Conservation (phyloP, 2,329 filamentous ascomycete species). For the Aureobasidium lini region DNA sequence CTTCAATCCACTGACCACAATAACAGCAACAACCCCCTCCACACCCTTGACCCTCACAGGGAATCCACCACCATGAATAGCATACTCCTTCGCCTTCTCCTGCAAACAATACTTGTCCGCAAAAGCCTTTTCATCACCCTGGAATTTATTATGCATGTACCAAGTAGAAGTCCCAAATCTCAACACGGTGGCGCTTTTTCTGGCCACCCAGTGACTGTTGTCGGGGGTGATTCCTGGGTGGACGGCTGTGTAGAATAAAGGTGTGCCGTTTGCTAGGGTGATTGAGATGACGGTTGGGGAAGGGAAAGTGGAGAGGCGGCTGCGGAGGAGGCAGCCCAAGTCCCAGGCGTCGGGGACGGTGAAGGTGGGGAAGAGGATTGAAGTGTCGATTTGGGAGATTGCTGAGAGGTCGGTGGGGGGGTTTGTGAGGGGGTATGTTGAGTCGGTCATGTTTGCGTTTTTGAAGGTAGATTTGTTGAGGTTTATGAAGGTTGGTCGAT, state of each 20-base stretch:
- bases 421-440: constrained; percentile 11
- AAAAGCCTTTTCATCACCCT: constrained; percentile 57
- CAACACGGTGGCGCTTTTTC: constrained; percentile 66
- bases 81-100: constrained; percentile 52
- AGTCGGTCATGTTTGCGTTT: neutral
- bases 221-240: constrained; percentile 62
- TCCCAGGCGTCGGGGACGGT: constrained; percentile 58
- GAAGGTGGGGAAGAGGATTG: constrained; percentile 47
- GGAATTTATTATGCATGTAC: constrained; percentile 62
- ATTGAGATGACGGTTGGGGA: constrained; percentile 58
- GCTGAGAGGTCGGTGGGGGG: constrained; percentile 16
- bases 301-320: constrained; percentile 50
- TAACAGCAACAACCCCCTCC: constrained; percentile 66
- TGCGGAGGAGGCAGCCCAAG: constrained; percentile 57
- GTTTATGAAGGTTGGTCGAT: neutral
- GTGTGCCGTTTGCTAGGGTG: constrained; percentile 48
- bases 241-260: constrained; percentile 64
- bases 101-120: constrained; percentile 57
- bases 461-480: neutral
- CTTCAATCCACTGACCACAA: constrained; percentile 68
- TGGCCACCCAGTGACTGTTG: constrained; percentile 45
- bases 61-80: constrained; percentile 70
- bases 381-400: constrained; percentile 29
- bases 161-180: constrained; percentile 64
- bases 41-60: constrained; percentile 66